phyloP scores from a whole-genome alignment of 1,284 basidiomycete genomes.

The Termitomyces sp. region DNA sequence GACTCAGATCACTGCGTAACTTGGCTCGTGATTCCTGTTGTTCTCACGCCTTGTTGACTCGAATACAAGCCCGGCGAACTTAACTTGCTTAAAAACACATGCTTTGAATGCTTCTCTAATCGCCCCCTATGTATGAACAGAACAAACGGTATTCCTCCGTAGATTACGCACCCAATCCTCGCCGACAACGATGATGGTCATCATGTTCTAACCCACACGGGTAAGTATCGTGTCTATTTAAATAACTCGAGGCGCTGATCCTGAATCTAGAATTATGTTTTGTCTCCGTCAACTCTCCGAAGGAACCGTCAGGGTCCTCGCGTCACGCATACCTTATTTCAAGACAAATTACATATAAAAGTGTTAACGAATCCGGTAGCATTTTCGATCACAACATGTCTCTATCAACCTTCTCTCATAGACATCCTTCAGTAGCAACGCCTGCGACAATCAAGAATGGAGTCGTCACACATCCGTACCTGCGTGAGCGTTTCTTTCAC shows the following conservation, averaged over 20 bases:
- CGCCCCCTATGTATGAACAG: conserved; percentile 3
- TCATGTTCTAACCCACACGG: conserved; percentile 2
- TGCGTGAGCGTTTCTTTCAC: conserved; percentile 39
- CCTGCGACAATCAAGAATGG: conserved; percentile 22
- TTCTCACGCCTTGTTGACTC: background rate
- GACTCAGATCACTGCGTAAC: background rate
- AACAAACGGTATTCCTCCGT: background rate
- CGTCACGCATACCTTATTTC: conserved; percentile 26
- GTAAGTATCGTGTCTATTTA: conserved; percentile 11
- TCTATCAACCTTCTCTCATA: conserved; percentile 14
- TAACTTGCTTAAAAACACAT: background rate
- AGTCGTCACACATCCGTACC: conserved; percentile 50
- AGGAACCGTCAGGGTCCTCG: conserved; percentile 19
- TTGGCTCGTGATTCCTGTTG: background rate
- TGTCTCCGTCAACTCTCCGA: conserved; percentile 35
- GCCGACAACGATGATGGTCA: background rate
- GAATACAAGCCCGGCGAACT: too few relatives aligned
- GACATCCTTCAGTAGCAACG: conserved; percentile 19
- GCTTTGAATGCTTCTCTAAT: too few relatives aligned
- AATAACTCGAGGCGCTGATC: conserved; percentile 12
- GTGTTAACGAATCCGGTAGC: conserved; percentile 6
- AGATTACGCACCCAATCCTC: conserved; percentile 5
- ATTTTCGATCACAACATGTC: conserved; percentile 21
- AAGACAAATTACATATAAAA: conserved; percentile 26
- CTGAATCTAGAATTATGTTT: conserved; percentile 17